Evolutionary conservation across 129 eudicot species (phyloP).

Genomic region (Helianthus annuus): HanXRQr2.0-SUNRISE NC_035439.2:142811149-142811648

Average conservation of each 20-base stretch:
- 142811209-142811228: slow-evolving; percentile 80
- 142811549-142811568: neutral
- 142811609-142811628: neutral
- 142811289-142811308: neutral
- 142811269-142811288: slow-evolving; percentile 46
- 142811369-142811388: slow-evolving; percentile 44
- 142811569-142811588: neutral
- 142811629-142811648: neutral
- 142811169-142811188: slow-evolving; percentile 46
- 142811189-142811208: slow-evolving; percentile 54
- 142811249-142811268: slow-evolving; percentile 43
- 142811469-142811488: too few species aligned
- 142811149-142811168: slow-evolving; percentile 51
- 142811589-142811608: too few species aligned
- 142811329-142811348: neutral
- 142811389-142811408: slow-evolving; percentile 45
- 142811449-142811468: too few species aligned
- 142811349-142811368: slow-evolving; percentile 55
- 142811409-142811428: slow-evolving; percentile 21
- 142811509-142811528: too few species aligned
- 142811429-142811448: too few species aligned
- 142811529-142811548: too few species aligned
- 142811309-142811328: slow-evolving; percentile 21
- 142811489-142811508: too few species aligned
- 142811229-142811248: slow-evolving; percentile 80